Percentiles rank a stretch among this genome's conserved stretches.
phyloP scores from a whole-genome alignment of 129 eudicot genomes.

The Artemisia annua region DNA sequence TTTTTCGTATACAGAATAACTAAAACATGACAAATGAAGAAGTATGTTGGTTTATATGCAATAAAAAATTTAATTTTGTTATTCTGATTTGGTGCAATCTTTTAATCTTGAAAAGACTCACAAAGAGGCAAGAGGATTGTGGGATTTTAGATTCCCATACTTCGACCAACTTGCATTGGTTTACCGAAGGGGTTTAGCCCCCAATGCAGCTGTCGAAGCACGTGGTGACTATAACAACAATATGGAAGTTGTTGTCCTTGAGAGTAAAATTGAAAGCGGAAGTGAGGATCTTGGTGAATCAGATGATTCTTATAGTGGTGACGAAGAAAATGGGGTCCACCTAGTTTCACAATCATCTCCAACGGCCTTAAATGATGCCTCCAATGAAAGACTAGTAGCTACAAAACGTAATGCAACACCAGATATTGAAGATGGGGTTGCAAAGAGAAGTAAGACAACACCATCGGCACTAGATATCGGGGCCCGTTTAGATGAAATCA shows the following conservation, averaged over 20 bases:
- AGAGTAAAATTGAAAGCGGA: slow-evolving; percentile 10
- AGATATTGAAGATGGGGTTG: background rate
- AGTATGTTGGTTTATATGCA: background rate
- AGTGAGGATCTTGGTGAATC: slow-evolving; percentile 3
- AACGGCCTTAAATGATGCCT: background rate
- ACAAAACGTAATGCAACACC: background rate
- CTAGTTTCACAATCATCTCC: slow-evolving; percentile 10
- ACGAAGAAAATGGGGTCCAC: background rate
- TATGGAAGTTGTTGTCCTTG: slow-evolving; percentile 6
- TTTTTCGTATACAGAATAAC: too few species aligned
- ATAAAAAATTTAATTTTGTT: too few species aligned
- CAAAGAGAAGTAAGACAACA: background rate
- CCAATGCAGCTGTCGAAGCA: background rate
- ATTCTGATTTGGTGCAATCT: background rate
- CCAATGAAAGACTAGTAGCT: background rate
- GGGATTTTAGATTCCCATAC: slow-evolving; percentile 12
- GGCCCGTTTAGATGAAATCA: slow-evolving; percentile 9
- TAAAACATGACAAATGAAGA: too few species aligned
- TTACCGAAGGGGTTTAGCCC: background rate
- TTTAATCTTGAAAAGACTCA: background rate
- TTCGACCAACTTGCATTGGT: slow-evolving; percentile 1
- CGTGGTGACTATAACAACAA: background rate
- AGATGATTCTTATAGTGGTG: background rate
- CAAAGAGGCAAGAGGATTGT: slow-evolving; percentile 26
- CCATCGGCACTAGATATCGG: too few species aligned